Percentiles rank a stretch among this genome's conserved stretches.
Evolutionary conservation across 1,284 basidiomycete genomes (phyloP).

Genomic region (Ganoderma lingzhi): DNA sequence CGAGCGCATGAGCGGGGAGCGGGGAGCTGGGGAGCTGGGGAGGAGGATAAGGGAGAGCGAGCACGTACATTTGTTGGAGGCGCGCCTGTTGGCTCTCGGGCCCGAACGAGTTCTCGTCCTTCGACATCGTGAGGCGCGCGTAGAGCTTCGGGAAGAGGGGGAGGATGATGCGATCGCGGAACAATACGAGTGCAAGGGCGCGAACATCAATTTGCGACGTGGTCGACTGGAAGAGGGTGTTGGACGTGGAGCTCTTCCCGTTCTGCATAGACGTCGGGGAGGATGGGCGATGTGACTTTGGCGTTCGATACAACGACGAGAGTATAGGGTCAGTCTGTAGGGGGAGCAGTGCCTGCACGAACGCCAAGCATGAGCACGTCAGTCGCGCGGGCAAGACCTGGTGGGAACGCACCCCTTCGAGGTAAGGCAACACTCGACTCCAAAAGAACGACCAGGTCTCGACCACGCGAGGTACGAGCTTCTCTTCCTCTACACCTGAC

Average conservation of each 20-base stretch:
- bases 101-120: constrained; percentile 60
- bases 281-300: constrained; percentile 60
- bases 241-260: constrained; percentile 47
- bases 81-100: constrained; percentile 62
- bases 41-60: not conserved
- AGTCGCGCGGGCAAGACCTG: not conserved
- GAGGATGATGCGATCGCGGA: constrained; percentile 82
- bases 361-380: not conserved
- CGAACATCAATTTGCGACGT: constrained; percentile 77
- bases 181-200: constrained; percentile 78
- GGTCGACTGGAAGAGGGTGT: constrained; percentile 37
- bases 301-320: constrained; percentile 69
- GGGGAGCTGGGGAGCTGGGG: not conserved
- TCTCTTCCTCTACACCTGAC: constrained; percentile 73
- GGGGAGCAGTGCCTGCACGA: constrained; percentile 71
- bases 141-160: constrained; percentile 68
- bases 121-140: constrained; percentile 57
- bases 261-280: constrained; percentile 64
- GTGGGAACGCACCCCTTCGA: constrained; percentile 75
- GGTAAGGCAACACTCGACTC: constrained; percentile 90
- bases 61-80: constrained; percentile 75
- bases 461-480: constrained; percentile 79
- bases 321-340: constrained; percentile 78
- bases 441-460: constrained; percentile 97
- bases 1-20: not conserved